Base-by-base conservation (phyloP, 2,329 filamentous ascomycete species). In the Colletotrichum ledebouriae region DNA sequence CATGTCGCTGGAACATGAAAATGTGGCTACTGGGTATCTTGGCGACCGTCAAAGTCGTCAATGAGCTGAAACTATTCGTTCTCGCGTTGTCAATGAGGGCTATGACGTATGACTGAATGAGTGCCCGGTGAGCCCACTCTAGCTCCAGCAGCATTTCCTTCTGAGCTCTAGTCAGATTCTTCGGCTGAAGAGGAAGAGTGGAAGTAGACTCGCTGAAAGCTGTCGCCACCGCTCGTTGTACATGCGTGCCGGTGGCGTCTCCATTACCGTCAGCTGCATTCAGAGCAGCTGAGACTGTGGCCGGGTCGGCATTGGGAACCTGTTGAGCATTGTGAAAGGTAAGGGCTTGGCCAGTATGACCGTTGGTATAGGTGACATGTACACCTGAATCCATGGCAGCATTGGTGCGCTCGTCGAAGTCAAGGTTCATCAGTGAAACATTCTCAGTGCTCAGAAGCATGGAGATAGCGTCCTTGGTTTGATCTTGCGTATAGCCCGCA, bases 71-170 rank as follows among this genome's bases (percentile, higher is more conserved):
- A 2, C 80, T 83, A 5, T 73, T 71, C 4, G 80, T 79, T 10
- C 63, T 56, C 15, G 78, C 75, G 67, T 90, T 90, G 73, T 92
- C 88, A 25, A 89, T 86, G 49, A 92, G 77, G 1, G 88, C 86
- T 55, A 92, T 85, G 71, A 89, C 85, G 72, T 90, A 92, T 1
- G 90, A 90, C 56, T 89, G 86, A 53, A 92, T 81, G 74, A 92
- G 90, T 17, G 89, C 90, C 60, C 86, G 82, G 71, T 92, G 89
- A 6, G 89, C 89, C 88, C 90, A 92, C 59, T 89, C 86, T 3
- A 89, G 87, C 75, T 92, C 90, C 42, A 90, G 78, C 2, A 93
- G 77, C 87, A 91, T 89, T 76, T 92, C 89, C 59, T 85, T 87
- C 75, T 93, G 91, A n/a, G 86, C 82, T 66, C 82, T 82, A 1